These are phyloP conservation scores for Arachnomyces sp. DNA, from an alignment of 2,329 filamentous ascomycete species.

Conservation along the genomic window DNA sequence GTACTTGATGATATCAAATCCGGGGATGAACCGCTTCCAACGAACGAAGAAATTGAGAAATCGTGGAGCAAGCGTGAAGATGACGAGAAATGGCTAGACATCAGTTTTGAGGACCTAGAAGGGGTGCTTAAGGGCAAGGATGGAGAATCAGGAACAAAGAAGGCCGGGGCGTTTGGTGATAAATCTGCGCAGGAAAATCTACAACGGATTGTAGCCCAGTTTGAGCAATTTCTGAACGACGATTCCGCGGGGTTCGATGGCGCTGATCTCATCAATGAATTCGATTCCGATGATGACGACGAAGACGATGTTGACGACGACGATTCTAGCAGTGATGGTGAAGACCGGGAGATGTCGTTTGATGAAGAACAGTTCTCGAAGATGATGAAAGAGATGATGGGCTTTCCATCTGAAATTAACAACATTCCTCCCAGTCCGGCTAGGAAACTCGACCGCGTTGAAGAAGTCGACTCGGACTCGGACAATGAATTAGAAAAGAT, in stretches of 20 bases:
- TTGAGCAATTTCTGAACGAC: slow-evolving; percentile 85
- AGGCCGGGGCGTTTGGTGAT: slow-evolving; percentile 36
- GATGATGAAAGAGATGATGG: slow-evolving; percentile 93
- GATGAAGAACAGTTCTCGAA: slow-evolving; percentile 76
- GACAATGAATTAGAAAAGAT: slow-evolving; percentile 56
- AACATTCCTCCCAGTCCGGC: slow-evolving; percentile 16
- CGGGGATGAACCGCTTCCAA: slow-evolving; percentile 65
- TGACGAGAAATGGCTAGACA: slow-evolving; percentile 84
- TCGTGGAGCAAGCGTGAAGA: slow-evolving; percentile 67
- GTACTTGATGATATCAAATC: slow-evolving; percentile 67
- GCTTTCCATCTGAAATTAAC: slow-evolving; percentile 45
- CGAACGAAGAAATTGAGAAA: slow-evolving; percentile 59
- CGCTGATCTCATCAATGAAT: slow-evolving; percentile 60
- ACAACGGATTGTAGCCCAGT: slow-evolving; percentile 85
- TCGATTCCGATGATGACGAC: slow-evolving; percentile 58
- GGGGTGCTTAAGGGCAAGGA: slow-evolving; percentile 60
- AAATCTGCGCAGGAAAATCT: slow-evolving; percentile 51
- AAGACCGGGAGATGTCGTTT: slow-evolving; percentile 70
- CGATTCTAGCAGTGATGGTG: slow-evolving; percentile 53
- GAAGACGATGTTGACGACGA: slow-evolving; percentile 46
- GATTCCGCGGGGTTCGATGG: slow-evolving; percentile 74
- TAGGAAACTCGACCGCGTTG: slow-evolving; percentile 5
- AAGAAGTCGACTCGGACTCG: slow-evolving; percentile 26
- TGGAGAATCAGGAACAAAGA: slow-evolving; percentile 21
- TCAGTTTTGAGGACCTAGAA: slow-evolving; percentile 84